A percentile compares a stretch with the other conserved stretches of the same genome.
Conservation (phyloP, 2,329 filamentous ascomycete species). For the Venturia pyrina region DNA sequence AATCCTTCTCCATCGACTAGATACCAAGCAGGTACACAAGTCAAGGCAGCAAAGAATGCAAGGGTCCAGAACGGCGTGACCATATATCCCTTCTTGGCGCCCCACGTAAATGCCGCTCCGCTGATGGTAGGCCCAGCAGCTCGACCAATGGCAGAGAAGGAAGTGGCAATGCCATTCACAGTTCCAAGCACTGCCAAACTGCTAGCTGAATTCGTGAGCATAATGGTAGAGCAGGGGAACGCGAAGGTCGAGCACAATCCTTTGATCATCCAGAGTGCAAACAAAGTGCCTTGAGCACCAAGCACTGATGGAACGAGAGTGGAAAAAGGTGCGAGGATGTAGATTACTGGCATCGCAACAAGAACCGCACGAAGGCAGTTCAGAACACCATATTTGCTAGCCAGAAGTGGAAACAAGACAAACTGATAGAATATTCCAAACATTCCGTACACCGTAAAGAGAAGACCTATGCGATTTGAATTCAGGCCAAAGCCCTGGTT, state of each 20-base stretch:
- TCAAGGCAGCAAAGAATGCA: slow-evolving; percentile 51
- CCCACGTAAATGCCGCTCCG: slow-evolving; percentile 65
- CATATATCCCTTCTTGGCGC: slow-evolving; percentile 64
- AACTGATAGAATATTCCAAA: slow-evolving; percentile 77
- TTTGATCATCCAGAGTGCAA: slow-evolving; percentile 62
- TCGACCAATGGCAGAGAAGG: slow-evolving; percentile 68
- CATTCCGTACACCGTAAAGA: slow-evolving; percentile 77
- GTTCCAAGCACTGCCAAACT: slow-evolving; percentile 73
- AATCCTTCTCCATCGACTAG: slow-evolving; percentile 66
- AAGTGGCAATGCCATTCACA: slow-evolving; percentile 82
- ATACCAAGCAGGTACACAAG: slow-evolving; percentile 63
- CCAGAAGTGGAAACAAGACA: slow-evolving; percentile 68
- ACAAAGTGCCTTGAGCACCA: slow-evolving; percentile 49
- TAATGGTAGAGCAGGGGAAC: slow-evolving; percentile 81
- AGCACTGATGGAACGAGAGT: slow-evolving; percentile 46
- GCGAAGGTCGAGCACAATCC: slow-evolving; percentile 69
- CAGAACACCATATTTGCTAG: slow-evolving; percentile 62
- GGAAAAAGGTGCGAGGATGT: slow-evolving; percentile 73
- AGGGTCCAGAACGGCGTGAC: slow-evolving; percentile 76
- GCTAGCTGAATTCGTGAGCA: slow-evolving; percentile 77
- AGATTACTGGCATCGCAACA: slow-evolving; percentile 61
- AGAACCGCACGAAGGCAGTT: slow-evolving; percentile 61
- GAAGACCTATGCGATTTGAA: slow-evolving; percentile 67
- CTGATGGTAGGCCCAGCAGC: slow-evolving; percentile 67
- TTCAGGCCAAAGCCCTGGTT: slow-evolving; percentile 66